phyloP scores from a whole-genome alignment of 2,329 filamentous ascomycete species.

The Fusarium sacchari region DNA sequence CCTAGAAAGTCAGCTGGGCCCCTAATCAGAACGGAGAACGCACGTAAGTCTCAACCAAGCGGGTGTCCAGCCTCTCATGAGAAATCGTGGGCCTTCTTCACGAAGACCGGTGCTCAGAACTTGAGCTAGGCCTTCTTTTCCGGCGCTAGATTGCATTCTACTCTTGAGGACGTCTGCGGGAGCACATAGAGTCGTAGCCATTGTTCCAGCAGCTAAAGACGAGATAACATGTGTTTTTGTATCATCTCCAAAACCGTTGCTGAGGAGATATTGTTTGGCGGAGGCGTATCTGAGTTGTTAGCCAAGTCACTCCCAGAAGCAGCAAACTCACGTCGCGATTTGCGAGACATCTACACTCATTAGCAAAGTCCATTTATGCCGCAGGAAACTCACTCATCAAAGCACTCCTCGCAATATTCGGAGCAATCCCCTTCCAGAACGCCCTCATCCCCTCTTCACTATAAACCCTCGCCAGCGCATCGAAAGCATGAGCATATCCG shows the following conservation, averaged over 20 bases:
- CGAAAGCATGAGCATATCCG: slow-evolving; percentile 51
- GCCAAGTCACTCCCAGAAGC: not conserved
- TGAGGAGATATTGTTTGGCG: slow-evolving; percentile 48
- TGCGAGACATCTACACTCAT: slow-evolving; percentile 52
- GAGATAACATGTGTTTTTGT: slow-evolving; percentile 53
- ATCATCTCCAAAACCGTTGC: slow-evolving; percentile 49
- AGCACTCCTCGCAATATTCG: slow-evolving; percentile 55
- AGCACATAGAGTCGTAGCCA: slow-evolving; percentile 57
- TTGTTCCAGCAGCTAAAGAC: slow-evolving; percentile 55
- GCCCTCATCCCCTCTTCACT: slow-evolving; percentile 52
- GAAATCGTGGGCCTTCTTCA: slow-evolving; percentile 53
- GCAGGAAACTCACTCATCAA: slow-evolving; percentile 53
- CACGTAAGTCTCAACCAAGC: slow-evolving; percentile 57
- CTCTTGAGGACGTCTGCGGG: slow-evolving; percentile 59
- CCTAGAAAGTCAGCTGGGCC: slow-evolving; percentile 43
- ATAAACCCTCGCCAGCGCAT: slow-evolving; percentile 42
- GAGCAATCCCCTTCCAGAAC: slow-evolving; percentile 52
- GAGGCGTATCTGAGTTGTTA: slow-evolving; percentile 46
- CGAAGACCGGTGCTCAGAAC: slow-evolving; percentile 49
- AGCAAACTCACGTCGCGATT: slow-evolving; percentile 52
- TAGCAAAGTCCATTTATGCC: not conserved
- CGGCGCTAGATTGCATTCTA: slow-evolving; percentile 49
- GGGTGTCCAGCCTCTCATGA: slow-evolving; percentile 59
- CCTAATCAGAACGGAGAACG: too few species aligned
- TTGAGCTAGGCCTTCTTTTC: slow-evolving; percentile 47